Conservation (phyloP, 345 rosid genomes). For the Salix dunnii region DNA sequence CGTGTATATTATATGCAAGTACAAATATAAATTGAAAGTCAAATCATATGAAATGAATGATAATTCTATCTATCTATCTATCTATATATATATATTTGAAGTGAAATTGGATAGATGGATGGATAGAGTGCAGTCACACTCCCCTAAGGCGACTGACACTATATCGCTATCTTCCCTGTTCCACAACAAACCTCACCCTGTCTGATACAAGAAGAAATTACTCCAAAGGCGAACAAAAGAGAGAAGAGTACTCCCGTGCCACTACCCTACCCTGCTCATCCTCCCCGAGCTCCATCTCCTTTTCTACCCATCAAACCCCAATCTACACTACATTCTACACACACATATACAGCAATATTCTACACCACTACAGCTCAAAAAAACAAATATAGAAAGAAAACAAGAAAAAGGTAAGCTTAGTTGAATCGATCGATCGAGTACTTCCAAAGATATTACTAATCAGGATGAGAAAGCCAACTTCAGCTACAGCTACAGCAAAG, state of each 20-base stretch:
- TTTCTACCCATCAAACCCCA: background rate
- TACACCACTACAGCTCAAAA: background rate
- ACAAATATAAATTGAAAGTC: too few species aligned
- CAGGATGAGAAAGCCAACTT: constrained; percentile 13
- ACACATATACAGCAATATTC: background rate
- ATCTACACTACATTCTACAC: background rate
- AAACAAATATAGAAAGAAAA: background rate
- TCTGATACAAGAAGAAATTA: background rate
- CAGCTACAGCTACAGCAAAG: background rate
- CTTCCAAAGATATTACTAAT: background rate
- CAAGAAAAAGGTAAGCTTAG: background rate
- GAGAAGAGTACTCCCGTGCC: background rate
- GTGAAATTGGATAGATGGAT: too few species aligned
- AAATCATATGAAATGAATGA: too few species aligned
- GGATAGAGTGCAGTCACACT: background rate
- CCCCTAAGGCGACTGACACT: background rate
- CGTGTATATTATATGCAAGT: too few species aligned
- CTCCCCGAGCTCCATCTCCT: background rate
- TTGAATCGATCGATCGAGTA: background rate
- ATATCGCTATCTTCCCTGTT: background rate
- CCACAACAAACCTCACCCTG: background rate
- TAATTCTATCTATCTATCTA: too few species aligned
- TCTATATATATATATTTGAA: too few species aligned
- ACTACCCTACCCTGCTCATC: too few species aligned
- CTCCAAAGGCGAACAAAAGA: background rate